These are phyloP conservation scores for Misopates orontium DNA, from an alignment of 257 asterid genomes.

Conservation along the genomic window DNA sequence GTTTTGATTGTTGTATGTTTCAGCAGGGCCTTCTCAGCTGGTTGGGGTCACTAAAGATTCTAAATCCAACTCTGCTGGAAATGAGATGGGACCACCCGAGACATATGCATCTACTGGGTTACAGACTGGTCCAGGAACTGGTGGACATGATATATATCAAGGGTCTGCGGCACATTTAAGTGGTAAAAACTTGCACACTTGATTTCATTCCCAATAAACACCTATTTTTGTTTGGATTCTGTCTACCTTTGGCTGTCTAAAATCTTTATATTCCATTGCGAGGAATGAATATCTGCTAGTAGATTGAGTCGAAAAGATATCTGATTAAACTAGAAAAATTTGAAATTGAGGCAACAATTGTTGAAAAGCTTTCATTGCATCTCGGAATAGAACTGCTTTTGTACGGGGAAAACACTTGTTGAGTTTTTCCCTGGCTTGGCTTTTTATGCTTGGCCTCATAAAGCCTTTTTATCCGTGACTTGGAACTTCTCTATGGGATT, in stretches of 20 bases:
- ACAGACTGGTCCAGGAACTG: conserved; percentile 50
- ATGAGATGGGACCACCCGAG: conserved; percentile 63
- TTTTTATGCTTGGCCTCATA: not conserved
- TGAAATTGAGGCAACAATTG: conserved; percentile 19
- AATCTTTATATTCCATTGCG: conserved; percentile 7
- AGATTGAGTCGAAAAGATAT: not conserved
- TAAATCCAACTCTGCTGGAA: conserved; percentile 54
- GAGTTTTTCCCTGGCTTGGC: not conserved
- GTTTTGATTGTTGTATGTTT: conserved; percentile 25
- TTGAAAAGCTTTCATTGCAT: not conserved
- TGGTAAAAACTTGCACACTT: conserved; percentile 35
- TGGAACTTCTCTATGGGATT: conserved; percentile 4
- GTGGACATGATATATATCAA: conserved; percentile 70
- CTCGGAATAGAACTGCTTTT: conserved; percentile 14
- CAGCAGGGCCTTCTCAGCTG: conserved; percentile 62
- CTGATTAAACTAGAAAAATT: conserved; percentile 16
- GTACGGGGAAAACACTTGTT: not conserved
- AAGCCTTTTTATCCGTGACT: conserved; percentile 11
- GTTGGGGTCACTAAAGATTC: conserved; percentile 58
- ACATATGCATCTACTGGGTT: conserved; percentile 56
- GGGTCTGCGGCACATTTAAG: conserved; percentile 51
- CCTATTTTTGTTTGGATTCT: not conserved
- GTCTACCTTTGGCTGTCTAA: not conserved
- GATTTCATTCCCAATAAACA: conserved; percentile 6
- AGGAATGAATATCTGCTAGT: conserved; percentile 15